Conservation (phyloP, 768 basidiomycete species). For the Gloeostereum incarnatum region DNA sequence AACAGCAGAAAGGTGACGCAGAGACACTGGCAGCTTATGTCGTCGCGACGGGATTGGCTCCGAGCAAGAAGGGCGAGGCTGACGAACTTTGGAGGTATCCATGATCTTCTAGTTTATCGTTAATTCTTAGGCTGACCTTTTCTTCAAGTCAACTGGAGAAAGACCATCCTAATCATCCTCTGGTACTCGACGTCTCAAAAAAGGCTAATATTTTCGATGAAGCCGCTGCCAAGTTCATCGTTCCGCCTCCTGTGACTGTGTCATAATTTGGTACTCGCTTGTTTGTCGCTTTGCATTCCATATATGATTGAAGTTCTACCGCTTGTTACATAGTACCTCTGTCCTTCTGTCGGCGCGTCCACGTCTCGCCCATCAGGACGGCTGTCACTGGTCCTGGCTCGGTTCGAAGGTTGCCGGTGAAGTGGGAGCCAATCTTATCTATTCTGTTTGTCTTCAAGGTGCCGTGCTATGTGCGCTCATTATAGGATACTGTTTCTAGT, state of each 20-base stretch:
- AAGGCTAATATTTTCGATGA: conserved; percentile 63
- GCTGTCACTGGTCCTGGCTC: too few relatives aligned
- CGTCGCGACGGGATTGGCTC: conserved; percentile 52
- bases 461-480: too few relatives aligned
- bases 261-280: too few relatives aligned
- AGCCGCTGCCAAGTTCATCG: conserved; percentile 43
- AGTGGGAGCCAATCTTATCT: too few relatives aligned
- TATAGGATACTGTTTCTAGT: too few relatives aligned
- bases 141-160: conserved; percentile 26
- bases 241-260: conserved; percentile 39
- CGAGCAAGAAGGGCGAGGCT: conserved; percentile 46
- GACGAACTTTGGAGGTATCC: conserved; percentile 66
- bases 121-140: background rate
- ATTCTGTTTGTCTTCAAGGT: too few relatives aligned
- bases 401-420: too few relatives aligned
- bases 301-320: too few relatives aligned
- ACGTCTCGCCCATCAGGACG: too few relatives aligned
- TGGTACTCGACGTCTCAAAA: conserved; percentile 49
- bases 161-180: conserved; percentile 60
- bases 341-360: too few relatives aligned
- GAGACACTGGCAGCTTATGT: conserved; percentile 63
- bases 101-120: conserved; percentile 17
- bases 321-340: too few relatives aligned
- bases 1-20: conserved; percentile 45
- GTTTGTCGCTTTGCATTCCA: too few relatives aligned